Conservation (phyloP, 2,329 filamentous ascomycete genomes). For the Calonectria pseudoturangicola region DNA sequence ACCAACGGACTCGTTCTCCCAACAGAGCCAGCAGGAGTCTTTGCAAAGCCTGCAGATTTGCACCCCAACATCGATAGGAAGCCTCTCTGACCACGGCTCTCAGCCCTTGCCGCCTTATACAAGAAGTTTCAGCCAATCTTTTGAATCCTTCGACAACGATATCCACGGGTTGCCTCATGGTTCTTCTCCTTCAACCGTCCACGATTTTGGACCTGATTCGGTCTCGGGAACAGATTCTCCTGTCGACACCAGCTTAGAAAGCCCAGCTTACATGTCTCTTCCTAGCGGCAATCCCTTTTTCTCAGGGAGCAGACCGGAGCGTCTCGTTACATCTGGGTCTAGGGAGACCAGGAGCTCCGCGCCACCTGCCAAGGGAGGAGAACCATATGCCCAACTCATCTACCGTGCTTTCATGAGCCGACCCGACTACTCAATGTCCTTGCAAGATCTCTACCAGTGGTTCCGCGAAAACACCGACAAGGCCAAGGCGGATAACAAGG, state of each 20-base stretch:
- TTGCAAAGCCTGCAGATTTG: slow-evolving; percentile 49
- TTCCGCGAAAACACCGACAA: slow-evolving; percentile 89
- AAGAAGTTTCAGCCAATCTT: slow-evolving; percentile 40
- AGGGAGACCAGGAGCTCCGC: slow-evolving; percentile 32
- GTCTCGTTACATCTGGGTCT: slow-evolving; percentile 37
- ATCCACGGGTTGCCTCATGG: slow-evolving; percentile 41
- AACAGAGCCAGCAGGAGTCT: slow-evolving; percentile 48
- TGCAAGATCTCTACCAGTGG: slow-evolving; percentile 94
- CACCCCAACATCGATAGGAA: slow-evolving; percentile 53
- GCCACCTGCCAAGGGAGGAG: slow-evolving; percentile 62
- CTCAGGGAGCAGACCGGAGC: slow-evolving; percentile 27
- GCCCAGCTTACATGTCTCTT: slow-evolving; percentile 42
- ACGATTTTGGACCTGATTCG: slow-evolving; percentile 35
- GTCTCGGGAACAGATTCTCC: slow-evolving; percentile 50
- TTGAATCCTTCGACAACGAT: slow-evolving; percentile 47
- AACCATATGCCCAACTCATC: slow-evolving; percentile 89
- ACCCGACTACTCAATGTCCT: slow-evolving; percentile 80
- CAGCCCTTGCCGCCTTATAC: slow-evolving; percentile 48
- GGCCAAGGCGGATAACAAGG: slow-evolving; percentile 80
- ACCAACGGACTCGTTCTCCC: slow-evolving; percentile 45
- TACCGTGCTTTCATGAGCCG: slow-evolving; percentile 83
- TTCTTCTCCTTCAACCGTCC: slow-evolving; percentile 42
- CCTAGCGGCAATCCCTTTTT: slow-evolving; percentile 37
- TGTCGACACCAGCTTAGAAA: slow-evolving; percentile 43
- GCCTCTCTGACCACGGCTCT: slow-evolving; percentile 43